Evolutionary conservation across 257 asterid species (phyloP).

Genomic region (Avicennia marina): DNA sequence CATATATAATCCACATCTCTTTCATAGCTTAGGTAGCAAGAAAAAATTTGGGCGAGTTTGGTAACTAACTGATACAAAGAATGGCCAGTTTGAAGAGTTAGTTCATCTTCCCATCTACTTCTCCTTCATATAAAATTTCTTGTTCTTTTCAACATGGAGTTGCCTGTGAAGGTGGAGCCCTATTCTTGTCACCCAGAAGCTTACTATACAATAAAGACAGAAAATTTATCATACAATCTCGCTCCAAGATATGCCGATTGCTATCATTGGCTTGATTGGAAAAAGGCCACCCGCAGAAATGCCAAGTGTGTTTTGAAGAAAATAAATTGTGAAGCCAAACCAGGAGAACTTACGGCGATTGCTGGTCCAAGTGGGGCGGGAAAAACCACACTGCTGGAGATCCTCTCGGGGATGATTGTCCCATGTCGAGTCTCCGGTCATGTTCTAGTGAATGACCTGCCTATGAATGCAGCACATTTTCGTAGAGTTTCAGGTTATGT

Average conservation of each 20-base stretch:
- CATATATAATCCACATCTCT: too few species aligned
- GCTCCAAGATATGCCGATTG: slow-evolving; percentile 22
- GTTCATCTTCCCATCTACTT: slow-evolving; percentile 35
- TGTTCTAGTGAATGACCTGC: slow-evolving; percentile 45
- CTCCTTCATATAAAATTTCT: slow-evolving; percentile 1
- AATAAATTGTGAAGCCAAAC: too few species aligned
- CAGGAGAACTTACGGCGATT: slow-evolving; percentile 76
- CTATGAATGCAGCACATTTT: slow-evolving; percentile 30
- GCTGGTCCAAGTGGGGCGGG: slow-evolving; percentile 98
- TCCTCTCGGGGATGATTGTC: background rate
- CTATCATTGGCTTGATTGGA: slow-evolving; percentile 19
- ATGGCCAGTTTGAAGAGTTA: slow-evolving; percentile 24
- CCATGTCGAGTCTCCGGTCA: slow-evolving; percentile 45
- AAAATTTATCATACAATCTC: slow-evolving; percentile 44
- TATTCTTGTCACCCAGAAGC: slow-evolving; percentile 22
- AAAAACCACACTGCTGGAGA: slow-evolving; percentile 30
- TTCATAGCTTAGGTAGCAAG: too few species aligned
- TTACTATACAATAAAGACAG: slow-evolving; percentile 34
- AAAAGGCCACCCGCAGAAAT: background rate
- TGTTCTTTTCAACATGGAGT: slow-evolving; percentile 55
- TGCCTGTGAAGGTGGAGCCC: slow-evolving; percentile 24
- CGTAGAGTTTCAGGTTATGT: slow-evolving; percentile 61
- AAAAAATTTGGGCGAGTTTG: background rate
- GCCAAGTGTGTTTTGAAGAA: too few species aligned
- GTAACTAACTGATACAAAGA: slow-evolving; percentile 17